Conservation (phyloP, 1,139 yeast genomes). For the Yamadazyma aaseri region DNA sequence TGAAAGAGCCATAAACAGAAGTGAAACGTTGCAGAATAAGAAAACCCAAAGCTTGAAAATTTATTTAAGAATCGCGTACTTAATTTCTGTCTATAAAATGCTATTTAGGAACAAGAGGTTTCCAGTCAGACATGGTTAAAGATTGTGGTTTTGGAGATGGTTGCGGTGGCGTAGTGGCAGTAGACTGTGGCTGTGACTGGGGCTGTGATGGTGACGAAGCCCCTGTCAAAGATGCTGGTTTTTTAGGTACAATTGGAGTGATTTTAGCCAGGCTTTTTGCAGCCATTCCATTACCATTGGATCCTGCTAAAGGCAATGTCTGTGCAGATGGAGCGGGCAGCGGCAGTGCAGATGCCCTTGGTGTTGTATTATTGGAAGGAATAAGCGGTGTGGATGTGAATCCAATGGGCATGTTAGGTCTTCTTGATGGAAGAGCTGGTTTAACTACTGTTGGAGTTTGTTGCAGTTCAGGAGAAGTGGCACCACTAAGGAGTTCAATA, state of each 20-base stretch:
- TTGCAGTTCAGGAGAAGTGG: too few relatives aligned
- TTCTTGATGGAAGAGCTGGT: slow-evolving; percentile 30
- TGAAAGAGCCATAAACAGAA: too few relatives aligned
- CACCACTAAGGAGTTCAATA: slow-evolving; percentile 9
- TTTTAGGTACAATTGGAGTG: slow-evolving; percentile 39
- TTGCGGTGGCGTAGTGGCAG: slow-evolving; percentile 24
- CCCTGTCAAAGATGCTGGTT: slow-evolving; percentile 35
- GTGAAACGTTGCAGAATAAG: too few relatives aligned
- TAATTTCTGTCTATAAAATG: too few relatives aligned
- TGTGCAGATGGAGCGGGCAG: slow-evolving; percentile 8
- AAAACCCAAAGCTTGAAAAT: too few relatives aligned
- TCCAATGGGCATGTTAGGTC: slow-evolving; percentile 29
- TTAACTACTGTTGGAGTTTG: slow-evolving; percentile 24
- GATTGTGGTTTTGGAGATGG: slow-evolving; percentile 21
- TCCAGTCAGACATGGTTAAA: slow-evolving; percentile 53
- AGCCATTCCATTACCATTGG: too few relatives aligned
- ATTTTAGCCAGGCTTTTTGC: slow-evolving; percentile 7
- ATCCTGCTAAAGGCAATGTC: too few relatives aligned
- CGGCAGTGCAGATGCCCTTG: slow-evolving; percentile 13
- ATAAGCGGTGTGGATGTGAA: slow-evolving; percentile 41
- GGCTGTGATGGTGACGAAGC: slow-evolving; percentile 13
- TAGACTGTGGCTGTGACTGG: slow-evolving; percentile 5
- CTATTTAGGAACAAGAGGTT: slow-evolving; percentile 53
- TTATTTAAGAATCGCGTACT: too few relatives aligned
- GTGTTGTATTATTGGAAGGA: slow-evolving; percentile 35